phyloP scores from a whole-genome alignment of 108 stramenopile genomes.

The Nitzschia sp. region DNA sequence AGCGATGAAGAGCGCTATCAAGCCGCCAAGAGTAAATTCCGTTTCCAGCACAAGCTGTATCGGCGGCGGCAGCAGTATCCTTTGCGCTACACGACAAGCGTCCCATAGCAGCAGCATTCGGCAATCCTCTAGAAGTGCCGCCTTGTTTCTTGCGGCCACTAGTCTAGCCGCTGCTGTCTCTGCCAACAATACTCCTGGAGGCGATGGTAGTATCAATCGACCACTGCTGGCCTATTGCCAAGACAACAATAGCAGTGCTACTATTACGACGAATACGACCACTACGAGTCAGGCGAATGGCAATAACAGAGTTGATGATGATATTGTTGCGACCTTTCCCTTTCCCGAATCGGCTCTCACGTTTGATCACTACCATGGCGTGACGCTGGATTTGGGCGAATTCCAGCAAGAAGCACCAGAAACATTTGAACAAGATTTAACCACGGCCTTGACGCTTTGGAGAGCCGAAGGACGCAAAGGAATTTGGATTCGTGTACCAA shows the following conservation, averaged over 20 bases:
- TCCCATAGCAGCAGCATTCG: too few relatives aligned
- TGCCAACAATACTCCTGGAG: not conserved
- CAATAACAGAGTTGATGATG: not conserved
- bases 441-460: constrained; percentile 46
- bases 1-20: not conserved
- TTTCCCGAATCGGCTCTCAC: constrained; percentile 59
- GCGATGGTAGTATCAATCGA: not conserved
- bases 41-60: not conserved
- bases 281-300: not conserved
- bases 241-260: too few relatives aligned
- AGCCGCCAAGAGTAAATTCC: not conserved
- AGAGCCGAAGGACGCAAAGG: constrained; percentile 52
- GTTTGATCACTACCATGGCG: constrained; percentile 78
- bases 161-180: not conserved
- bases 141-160: not conserved
- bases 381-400: constrained; percentile 49
- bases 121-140: too few relatives aligned
- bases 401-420: not conserved
- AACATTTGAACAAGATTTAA: constrained; percentile 26
- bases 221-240: not conserved
- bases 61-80: too few relatives aligned
- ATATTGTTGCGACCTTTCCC: constrained; percentile 5
- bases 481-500: constrained; percentile 75
- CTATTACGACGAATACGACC: too few relatives aligned
- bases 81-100: too few relatives aligned